Conservation (phyloP, 1,139 yeast species). For the Sugiyamaella novakii region DNA sequence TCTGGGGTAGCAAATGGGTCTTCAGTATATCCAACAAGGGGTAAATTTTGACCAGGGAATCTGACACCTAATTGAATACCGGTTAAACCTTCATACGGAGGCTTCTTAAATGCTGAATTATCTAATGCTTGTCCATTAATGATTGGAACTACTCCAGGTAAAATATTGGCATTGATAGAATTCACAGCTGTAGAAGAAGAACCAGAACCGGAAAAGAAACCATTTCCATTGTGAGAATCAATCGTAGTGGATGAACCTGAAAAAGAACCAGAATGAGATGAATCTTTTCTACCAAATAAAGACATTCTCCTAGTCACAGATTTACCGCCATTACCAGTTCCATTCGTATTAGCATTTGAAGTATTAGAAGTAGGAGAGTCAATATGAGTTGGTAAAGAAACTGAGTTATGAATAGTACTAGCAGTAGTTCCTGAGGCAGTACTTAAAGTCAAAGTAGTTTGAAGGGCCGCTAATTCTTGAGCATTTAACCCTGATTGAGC, state of each 20-base stretch:
- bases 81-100: conserved; percentile 33
- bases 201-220: conserved; percentile 8
- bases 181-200: conserved; percentile 4
- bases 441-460: conserved; percentile 24
- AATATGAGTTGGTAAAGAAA: conserved; percentile 16
- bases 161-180: not conserved
- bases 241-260: not conserved
- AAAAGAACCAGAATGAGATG: conserved; percentile 17
- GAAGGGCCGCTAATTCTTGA: conserved; percentile 21
- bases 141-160: conserved; percentile 3
- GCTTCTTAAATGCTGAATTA: conserved; percentile 21
- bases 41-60: conserved; percentile 44
- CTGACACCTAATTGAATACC: conserved; percentile 39
- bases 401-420: conserved; percentile 21
- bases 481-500: conserved; percentile 19
- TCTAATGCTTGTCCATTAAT: conserved; percentile 18
- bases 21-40: conserved; percentile 52
- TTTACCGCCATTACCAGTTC: conserved; percentile 8
- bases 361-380: conserved; percentile 19
- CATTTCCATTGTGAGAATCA: conserved; percentile 9
- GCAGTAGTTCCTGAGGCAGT: conserved; percentile 28
- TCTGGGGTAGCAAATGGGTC: conserved; percentile 66
- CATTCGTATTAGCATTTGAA: not conserved
- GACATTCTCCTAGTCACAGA: conserved; percentile 28
- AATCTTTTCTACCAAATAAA: conserved; percentile 30